These are phyloP conservation scores for Chrysanthemum makinoi DNA, from an alignment of 129 eudicot genomes.

Conservation along the genomic window DNA sequence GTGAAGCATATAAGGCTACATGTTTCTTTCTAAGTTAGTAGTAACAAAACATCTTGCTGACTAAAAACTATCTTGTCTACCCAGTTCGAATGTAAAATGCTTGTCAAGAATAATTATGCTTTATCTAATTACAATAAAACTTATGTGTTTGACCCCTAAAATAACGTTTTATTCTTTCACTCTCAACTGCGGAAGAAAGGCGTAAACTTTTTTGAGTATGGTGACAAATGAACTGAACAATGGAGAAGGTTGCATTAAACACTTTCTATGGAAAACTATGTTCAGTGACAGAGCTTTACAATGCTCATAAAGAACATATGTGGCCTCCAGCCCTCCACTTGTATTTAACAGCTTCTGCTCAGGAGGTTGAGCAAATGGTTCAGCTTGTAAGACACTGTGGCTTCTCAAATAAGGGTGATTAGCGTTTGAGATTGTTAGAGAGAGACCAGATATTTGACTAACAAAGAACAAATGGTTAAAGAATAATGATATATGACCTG, in stretches of 20 bases:
- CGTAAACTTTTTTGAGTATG: background rate
- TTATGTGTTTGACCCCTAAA: no score
- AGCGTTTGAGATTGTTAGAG: background rate
- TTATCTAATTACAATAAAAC: no score
- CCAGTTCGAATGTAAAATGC: no score
- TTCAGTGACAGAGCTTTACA: background rate
- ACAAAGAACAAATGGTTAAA: background rate
- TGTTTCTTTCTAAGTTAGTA: background rate
- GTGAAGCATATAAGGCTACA: background rate
- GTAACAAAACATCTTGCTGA: background rate
- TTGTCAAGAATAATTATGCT: no score
- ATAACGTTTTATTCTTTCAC: background rate
- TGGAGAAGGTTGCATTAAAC: background rate
- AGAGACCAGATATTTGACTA: background rate
- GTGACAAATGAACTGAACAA: constrained; percentile 2
- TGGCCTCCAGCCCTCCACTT: background rate
- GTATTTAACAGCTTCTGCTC: background rate
- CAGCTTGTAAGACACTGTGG: background rate
- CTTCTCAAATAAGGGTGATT: constrained; percentile 1
- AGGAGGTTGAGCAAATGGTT: background rate
- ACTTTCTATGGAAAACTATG: background rate
- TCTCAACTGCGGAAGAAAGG: background rate
- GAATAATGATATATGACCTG: constrained; percentile 18
- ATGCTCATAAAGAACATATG: background rate
- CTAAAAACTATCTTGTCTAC: no score